phyloP scores from a whole-genome alignment of 352 stramenopile genomes.

The Globisporangium megalacanthum region DNA sequence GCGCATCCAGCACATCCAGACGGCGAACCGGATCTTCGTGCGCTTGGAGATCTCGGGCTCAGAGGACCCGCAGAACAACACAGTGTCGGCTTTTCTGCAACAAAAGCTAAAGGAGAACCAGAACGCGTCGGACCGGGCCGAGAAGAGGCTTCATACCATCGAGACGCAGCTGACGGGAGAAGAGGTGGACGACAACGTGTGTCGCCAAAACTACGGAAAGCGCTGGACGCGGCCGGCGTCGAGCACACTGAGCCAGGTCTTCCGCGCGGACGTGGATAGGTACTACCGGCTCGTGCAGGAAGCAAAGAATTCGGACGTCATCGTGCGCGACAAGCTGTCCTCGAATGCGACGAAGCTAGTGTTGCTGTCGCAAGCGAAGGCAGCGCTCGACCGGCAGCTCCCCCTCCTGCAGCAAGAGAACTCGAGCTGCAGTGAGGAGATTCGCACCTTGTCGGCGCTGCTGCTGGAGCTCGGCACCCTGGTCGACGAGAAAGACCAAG shows the following conservation, averaged over 20 bases:
- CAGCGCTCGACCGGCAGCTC: constrained; percentile 50
- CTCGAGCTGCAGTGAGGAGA: constrained; percentile 52
- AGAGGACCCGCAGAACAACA: constrained; percentile 14
- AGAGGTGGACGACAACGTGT: constrained; percentile 64
- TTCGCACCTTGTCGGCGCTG: constrained; percentile 35
- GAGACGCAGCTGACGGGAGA: constrained; percentile 52
- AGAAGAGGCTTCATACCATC: constrained; percentile 51
- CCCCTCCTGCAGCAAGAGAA: constrained; percentile 37
- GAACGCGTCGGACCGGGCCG: constrained; percentile 36
- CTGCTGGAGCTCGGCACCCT: constrained; percentile 47
- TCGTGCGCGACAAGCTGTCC: constrained; percentile 46
- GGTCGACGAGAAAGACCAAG: constrained; percentile 58
- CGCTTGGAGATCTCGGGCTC: constrained; percentile 3
- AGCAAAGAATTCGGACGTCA: constrained; percentile 59
- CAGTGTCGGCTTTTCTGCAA: constrained; percentile 33
- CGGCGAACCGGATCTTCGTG: constrained; percentile 14
- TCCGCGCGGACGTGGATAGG: constrained; percentile 60
- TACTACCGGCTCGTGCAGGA: constrained; percentile 74
- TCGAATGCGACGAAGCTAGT: constrained; percentile 28
- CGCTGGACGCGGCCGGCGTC: constrained; percentile 58
- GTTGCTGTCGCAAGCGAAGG: constrained; percentile 41
- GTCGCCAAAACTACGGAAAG: constrained; percentile 57
- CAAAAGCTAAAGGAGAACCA: constrained; percentile 50
- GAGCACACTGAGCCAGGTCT: constrained; percentile 42
- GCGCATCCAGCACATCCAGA: constrained; percentile 47